These are phyloP conservation scores for Terfezia claveryi DNA, from an alignment of 495 filamentous ascomycete genomes.

Conservation along the genomic window DNA sequence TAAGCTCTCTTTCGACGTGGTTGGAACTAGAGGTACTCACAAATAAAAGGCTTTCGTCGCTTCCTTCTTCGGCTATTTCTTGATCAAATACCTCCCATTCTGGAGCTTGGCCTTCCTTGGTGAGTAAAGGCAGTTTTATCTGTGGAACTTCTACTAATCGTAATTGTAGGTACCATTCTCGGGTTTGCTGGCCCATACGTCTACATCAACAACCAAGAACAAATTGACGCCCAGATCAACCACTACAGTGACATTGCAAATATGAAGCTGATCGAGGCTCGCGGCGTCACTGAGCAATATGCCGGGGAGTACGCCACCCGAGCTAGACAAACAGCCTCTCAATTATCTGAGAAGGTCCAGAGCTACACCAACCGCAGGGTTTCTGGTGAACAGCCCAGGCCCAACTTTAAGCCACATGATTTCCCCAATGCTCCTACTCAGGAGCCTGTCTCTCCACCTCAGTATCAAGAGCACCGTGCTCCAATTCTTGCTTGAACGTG, in stretches of 20 bases:
- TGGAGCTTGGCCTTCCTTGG: constrained; percentile 69
- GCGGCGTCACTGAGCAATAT: constrained; percentile 58
- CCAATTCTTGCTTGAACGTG: too few species aligned
- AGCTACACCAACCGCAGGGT: constrained; percentile 27
- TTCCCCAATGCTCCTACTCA: constrained; percentile 42
- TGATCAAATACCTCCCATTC: constrained; percentile 81
- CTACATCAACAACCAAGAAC: constrained; percentile 80
- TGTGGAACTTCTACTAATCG: neutral
- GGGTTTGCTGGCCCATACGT: constrained; percentile 71
- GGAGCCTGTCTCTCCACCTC: constrained; percentile 24
- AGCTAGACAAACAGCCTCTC: constrained; percentile 59
- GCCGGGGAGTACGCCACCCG: constrained; percentile 52
- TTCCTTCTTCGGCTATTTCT: constrained; percentile 71
- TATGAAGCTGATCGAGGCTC: constrained; percentile 61
- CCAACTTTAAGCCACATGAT: constrained; percentile 14
- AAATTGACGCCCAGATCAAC: constrained; percentile 69
- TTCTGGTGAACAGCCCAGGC: neutral
- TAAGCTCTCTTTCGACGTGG: constrained; percentile 28
- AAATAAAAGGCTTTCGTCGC: constrained; percentile 43
- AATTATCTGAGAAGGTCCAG: constrained; percentile 71
- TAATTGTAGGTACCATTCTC: constrained; percentile 32
- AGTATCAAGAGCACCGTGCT: neutral
- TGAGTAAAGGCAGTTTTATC: constrained; percentile 3
- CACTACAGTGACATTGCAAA: constrained; percentile 48
- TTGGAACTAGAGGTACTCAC: constrained; percentile 1